phyloP scores from a whole-genome alignment of 169 alveolate species.

The Plasmodium gallinaceum region DNA sequence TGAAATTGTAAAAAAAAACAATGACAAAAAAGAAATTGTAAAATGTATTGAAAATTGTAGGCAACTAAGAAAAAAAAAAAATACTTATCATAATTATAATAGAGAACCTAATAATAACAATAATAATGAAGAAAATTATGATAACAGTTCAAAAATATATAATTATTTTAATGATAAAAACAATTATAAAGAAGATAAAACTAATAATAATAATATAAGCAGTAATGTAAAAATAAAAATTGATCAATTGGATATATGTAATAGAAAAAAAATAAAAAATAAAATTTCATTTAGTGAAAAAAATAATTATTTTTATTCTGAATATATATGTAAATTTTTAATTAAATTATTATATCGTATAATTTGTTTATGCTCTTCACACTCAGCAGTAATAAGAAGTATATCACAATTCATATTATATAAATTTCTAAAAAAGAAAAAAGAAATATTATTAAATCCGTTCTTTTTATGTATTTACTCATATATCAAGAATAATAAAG shows the following conservation, averaged over 20 bases:
- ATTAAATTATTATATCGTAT: not conserved
- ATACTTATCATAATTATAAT: no score
- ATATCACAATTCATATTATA: constrained; percentile 38
- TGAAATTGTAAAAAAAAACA: constrained; percentile 16
- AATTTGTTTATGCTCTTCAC: constrained; percentile 47
- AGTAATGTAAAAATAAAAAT: not conserved
- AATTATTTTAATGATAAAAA: constrained; percentile 1
- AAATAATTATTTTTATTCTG: constrained; percentile 23
- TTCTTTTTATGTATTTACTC: constrained; percentile 25
- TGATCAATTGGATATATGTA: not conserved
- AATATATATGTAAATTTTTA: constrained; percentile 23
- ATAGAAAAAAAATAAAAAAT: not conserved
- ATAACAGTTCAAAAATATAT: not conserved
- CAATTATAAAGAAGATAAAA: no score
- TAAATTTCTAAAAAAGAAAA: constrained; percentile 25
- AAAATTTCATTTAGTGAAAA: not conserved
- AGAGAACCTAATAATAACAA: not conserved
- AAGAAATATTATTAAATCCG: constrained; percentile 5
- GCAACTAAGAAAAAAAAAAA: not conserved
- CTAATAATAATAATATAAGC: not conserved
- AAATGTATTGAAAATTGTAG: constrained; percentile 1
- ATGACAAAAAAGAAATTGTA: constrained; percentile 4
- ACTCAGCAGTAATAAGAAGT: constrained; percentile 55
- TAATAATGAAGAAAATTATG: not conserved
- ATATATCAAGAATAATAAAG: constrained; percentile 63